Evolutionary conservation across 305 asterid species (phyloP), one percentile per base, ranked within the genome.

Genomic region (Fraxinus xanthoxyloides): DNA sequence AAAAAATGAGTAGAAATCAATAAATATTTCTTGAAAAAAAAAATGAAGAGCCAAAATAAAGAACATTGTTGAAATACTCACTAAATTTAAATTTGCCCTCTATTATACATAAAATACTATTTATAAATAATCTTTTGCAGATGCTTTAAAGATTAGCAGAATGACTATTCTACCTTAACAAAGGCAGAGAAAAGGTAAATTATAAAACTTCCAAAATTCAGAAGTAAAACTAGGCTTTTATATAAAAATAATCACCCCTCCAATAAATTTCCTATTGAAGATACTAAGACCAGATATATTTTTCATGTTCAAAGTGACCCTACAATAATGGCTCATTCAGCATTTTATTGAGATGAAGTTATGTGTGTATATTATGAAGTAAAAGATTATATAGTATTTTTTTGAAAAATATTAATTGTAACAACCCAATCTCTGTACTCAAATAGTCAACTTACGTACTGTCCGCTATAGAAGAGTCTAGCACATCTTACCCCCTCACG

Each of bases 141-240:
- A 46, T 46, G 6, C n/a, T 46, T 17, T 17, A 59, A 43, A 72
- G 32, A 63, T 76, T 43, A 26, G 28, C 61, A 34, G 13, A 51
- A 78, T 75, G 34, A 63, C 23, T 35, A 67, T 72, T 46, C 56
- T 30, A 61, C 26, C 24, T 51, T 48, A 51, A 74, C 28, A 36
- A 72, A 80, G 38, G 65, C 46, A 34, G 51, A 34, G 74, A 54
- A 72, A 78, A 54, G 30, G 82, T 12, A 69, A 54, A 40, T 30
- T 69, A 69, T 13, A n/a, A 6, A 15, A 46, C 36, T 34, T 21
- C 6, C 2, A 13, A 28, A 23, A 46, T 21, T 13, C 21, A 10
- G 19, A 26, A 19, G 23, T n/a, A 7, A 67, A 21, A 67, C 76
- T 12, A 4, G 2, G 8, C 35, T 65, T 65, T 26, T 9, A 65